Evolutionary conservation across 2,329 filamentous ascomycete species (phyloP).

Genomic region (Immersiporthe knoxdaviesiana): DNA sequence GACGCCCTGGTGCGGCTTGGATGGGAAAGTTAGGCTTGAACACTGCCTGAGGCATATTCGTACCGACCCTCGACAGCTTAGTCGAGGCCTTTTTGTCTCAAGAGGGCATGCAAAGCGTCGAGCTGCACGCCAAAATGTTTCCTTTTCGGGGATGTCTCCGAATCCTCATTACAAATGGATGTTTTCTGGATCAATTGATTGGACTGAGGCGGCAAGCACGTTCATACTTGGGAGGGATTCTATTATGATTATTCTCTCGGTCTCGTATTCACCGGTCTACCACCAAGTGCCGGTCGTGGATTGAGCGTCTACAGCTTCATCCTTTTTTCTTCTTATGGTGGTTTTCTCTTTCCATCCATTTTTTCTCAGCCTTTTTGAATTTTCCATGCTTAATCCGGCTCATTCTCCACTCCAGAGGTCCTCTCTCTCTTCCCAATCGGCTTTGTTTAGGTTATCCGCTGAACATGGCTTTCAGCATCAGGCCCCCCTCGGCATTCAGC

Average conservation of each 20-base stretch:
- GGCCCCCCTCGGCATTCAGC: too few species aligned
- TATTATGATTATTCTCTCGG: not conserved
- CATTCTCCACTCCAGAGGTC: not conserved
- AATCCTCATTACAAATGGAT: too few species aligned
- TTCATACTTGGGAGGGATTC: not conserved
- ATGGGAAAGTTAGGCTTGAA: not conserved
- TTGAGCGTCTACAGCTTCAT: not conserved
- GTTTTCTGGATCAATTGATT: not conserved
- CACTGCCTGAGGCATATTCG: not conserved
- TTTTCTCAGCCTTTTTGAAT: not conserved
- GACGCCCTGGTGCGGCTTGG: not conserved
- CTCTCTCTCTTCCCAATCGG: not conserved
- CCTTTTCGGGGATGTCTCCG: not conserved
- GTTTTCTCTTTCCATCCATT: too few species aligned
- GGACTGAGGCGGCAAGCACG: not conserved
- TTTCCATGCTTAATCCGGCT: not conserved
- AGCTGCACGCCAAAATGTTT: not conserved
- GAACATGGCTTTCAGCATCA: too few species aligned
- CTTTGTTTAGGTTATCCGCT: not conserved
- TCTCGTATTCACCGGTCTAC: too few species aligned
- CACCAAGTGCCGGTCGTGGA: not conserved
- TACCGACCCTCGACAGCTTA: not conserved
- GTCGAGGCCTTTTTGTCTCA: not conserved
- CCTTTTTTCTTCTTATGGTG: not conserved
- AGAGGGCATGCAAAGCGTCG: too few species aligned